Conservation (phyloP, 495 filamentous ascomycete genomes). For the Podospora comata region DNA sequence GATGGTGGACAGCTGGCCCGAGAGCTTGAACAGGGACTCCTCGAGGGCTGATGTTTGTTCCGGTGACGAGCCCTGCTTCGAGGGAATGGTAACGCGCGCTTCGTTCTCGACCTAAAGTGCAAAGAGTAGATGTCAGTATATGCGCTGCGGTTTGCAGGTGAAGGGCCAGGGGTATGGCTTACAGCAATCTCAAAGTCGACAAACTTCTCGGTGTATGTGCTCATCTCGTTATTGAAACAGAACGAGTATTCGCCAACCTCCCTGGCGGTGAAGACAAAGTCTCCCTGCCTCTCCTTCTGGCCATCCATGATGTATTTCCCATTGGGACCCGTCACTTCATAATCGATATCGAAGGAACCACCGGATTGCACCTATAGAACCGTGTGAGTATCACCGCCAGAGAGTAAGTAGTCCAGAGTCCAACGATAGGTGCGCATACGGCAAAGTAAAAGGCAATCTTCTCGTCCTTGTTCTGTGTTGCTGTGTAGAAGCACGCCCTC, state of each 20-base stretch:
- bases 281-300: slow-evolving; percentile 89
- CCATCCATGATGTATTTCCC: slow-evolving; percentile 83
- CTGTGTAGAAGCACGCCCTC: slow-evolving; percentile 90
- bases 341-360: slow-evolving; percentile 94
- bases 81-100: slow-evolving; percentile 74
- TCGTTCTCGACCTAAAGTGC: slow-evolving; percentile 84
- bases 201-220: slow-evolving; percentile 94
- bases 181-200: slow-evolving; percentile 99
- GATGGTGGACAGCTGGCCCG: slow-evolving; percentile 90
- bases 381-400: neutral
- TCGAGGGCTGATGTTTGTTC: slow-evolving; percentile 91
- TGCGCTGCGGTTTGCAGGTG: neutral
- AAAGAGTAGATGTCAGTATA: neutral
- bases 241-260: slow-evolving; percentile 92
- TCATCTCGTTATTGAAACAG: slow-evolving; percentile 99
- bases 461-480: slow-evolving; percentile 67
- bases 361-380: slow-evolving; percentile 81
- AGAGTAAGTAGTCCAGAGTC: too few species aligned
- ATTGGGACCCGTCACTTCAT: slow-evolving; percentile 77
- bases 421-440: slow-evolving; percentile 50
- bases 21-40: slow-evolving; percentile 94
- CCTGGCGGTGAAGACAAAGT: slow-evolving; percentile 96
- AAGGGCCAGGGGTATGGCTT: slow-evolving; percentile 34
- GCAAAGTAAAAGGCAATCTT: slow-evolving; percentile 99
- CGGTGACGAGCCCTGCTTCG: slow-evolving; percentile 83